Evolutionary conservation across 345 rosid species (phyloP).

Genomic region (Eucalyptus decipiens): DNA sequence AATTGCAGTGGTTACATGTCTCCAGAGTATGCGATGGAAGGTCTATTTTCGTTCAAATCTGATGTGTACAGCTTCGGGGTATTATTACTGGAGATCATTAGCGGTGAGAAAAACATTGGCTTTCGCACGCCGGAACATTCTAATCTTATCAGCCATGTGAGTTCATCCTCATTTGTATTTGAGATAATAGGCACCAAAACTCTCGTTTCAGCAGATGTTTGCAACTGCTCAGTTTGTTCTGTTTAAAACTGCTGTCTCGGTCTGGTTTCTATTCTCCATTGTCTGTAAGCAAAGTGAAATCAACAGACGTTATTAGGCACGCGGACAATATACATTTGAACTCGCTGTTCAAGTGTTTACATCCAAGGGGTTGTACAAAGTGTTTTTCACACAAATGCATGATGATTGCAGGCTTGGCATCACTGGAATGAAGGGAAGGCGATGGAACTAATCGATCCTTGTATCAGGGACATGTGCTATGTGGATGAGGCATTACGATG

Average conservation of each 20-base stretch:
- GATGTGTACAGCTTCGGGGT: constrained; percentile 79
- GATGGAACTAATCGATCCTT: constrained; percentile 55
- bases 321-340: neutral
- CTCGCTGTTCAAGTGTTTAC: neutral
- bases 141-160: constrained; percentile 46
- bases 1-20: constrained; percentile 64
- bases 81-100: constrained; percentile 45
- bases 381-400: neutral
- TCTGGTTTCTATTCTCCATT: neutral
- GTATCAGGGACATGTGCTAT: constrained; percentile 21
- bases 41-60: constrained; percentile 54
- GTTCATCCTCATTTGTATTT: neutral
- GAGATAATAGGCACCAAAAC: neutral
- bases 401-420: constrained; percentile 56
- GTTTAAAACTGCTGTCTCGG: neutral
- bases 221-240: neutral
- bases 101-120: constrained; percentile 45
- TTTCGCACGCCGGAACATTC: constrained; percentile 19
- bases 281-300: neutral
- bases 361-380: neutral
- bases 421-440: constrained; percentile 51
- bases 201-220: neutral
- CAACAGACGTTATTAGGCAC: neutral
- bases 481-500: constrained; percentile 43
- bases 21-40: constrained; percentile 81